Evolutionary conservation across 1,284 basidiomycete species (phyloP).

Genomic region (Mycena citricolor): DNA sequence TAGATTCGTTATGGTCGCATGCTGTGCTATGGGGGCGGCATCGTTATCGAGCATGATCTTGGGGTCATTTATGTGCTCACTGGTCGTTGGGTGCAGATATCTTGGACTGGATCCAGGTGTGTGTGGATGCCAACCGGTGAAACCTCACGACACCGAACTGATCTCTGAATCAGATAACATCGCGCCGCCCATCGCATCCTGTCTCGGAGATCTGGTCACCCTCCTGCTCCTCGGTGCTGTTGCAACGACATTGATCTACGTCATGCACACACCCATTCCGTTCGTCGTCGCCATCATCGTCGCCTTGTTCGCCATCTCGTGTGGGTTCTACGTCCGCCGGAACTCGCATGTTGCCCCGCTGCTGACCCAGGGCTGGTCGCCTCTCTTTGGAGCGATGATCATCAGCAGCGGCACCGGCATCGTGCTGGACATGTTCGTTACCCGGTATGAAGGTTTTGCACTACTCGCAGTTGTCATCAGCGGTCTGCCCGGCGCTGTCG

Average conservation of each 20-base stretch:
- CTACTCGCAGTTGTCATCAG: conserved; percentile 88
- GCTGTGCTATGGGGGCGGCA: conserved; percentile 87
- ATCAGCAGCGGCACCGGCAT: conserved; percentile 92
- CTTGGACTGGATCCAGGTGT: conserved; percentile 82
- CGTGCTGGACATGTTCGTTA: conserved; percentile 88
- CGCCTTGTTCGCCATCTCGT: conserved; percentile 54
- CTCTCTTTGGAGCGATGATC: conserved; percentile 89
- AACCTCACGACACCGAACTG: no score
- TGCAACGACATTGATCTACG: conserved; percentile 62
- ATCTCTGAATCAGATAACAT: conserved; percentile 94
- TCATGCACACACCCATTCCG: conserved; percentile 66
- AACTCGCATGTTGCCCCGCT: conserved; percentile 72
- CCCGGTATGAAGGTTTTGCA: conserved; percentile 84
- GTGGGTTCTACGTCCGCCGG: conserved; percentile 53
- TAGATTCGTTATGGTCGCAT: conserved; percentile 53
- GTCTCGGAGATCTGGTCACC: conserved; percentile 90
- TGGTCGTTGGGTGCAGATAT: conserved; percentile 80
- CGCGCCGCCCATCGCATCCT: conserved; percentile 89
- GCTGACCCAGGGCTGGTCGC: conserved; percentile 84
- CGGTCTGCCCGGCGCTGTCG: conserved; percentile 85
- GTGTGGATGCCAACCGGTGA: no score
- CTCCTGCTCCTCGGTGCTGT: conserved; percentile 74
- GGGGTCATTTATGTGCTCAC: conserved; percentile 90
- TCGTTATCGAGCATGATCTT: conserved; percentile 78
- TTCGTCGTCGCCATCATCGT: conserved; percentile 61